These are phyloP conservation scores for Microdochium trichocladiopsis DNA, from an alignment of 2,329 filamentous ascomycete genomes.

Conservation along the genomic window DNA sequence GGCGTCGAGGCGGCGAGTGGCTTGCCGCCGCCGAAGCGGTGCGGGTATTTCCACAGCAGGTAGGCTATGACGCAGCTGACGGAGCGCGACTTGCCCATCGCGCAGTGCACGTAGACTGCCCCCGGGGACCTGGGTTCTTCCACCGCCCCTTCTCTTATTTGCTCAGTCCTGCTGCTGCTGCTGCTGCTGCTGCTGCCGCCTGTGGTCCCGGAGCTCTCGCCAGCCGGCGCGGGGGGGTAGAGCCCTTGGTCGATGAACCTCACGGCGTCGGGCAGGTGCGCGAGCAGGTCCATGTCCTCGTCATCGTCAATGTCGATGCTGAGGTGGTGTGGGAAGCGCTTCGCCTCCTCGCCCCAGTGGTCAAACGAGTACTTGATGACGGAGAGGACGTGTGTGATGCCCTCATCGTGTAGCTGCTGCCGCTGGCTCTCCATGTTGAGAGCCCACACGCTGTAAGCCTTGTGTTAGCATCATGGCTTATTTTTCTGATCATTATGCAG, in stretches of 20 bases:
- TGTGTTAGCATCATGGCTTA: not conserved
- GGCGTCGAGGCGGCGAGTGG: conserved; percentile 35
- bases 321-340: conserved; percentile 58
- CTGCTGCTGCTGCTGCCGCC: conserved; percentile 48
- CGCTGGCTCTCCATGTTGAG: conserved; percentile 52
- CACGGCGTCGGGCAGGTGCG: conserved; percentile 71
- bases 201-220: conserved; percentile 35
- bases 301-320: conserved; percentile 85
- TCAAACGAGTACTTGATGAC: conserved; percentile 49
- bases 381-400: conserved; percentile 88
- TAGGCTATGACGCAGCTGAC: conserved; percentile 80
- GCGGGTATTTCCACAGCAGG: conserved; percentile 62
- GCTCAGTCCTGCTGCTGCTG: conserved; percentile 32
- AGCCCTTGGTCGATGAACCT: conserved; percentile 78
- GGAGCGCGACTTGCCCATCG: conserved; percentile 93
- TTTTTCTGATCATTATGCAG: no score
- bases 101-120: conserved; percentile 62
- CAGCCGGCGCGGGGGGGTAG: conserved; percentile 10
- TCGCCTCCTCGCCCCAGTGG: conserved; percentile 34
- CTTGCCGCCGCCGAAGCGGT: conserved; percentile 36
- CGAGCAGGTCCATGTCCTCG: conserved; percentile 79
- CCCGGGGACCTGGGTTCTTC: conserved; percentile 16
- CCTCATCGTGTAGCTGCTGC: conserved; percentile 59
- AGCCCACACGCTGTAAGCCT: conserved; percentile 62
- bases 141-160: conserved; percentile 1